Conservation (phyloP, 768 basidiomycete genomes). For the Hortiboletus campestris region DNA sequence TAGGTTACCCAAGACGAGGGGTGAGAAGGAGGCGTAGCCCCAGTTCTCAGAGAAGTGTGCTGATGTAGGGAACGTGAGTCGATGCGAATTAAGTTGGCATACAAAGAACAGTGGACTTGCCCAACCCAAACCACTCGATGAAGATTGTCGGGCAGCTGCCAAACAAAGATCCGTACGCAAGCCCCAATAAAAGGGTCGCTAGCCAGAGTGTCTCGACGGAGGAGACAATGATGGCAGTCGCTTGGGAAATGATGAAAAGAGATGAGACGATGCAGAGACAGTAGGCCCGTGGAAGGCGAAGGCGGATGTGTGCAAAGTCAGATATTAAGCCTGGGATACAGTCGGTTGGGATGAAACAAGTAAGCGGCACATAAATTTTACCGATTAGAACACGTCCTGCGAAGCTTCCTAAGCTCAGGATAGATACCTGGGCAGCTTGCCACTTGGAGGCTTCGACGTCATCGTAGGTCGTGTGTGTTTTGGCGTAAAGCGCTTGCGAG, state of each 20-base stretch:
- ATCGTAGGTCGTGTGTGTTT: conserved; percentile 61
- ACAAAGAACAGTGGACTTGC: conserved; percentile 42
- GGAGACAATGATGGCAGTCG: conserved; percentile 53
- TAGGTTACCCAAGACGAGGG: conserved; percentile 76
- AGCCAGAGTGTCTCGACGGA: conserved; percentile 63
- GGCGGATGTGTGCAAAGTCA: conserved; percentile 58
- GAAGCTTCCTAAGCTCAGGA: conserved; percentile 80
- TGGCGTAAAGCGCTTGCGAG: conserved; percentile 63
- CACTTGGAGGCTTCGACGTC: conserved; percentile 64
- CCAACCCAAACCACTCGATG: conserved; percentile 87
- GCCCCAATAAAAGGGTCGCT: conserved; percentile 32
- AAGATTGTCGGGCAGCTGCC: conserved; percentile 73
- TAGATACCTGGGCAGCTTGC: conserved; percentile 85
- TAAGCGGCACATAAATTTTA: conserved; percentile 21
- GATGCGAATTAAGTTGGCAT: neutral
- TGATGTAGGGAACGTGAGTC: conserved; percentile 20
- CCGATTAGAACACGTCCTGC: conserved; percentile 75
- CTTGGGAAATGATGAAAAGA: conserved; percentile 72
- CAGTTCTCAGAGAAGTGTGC: conserved; percentile 83
- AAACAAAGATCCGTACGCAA: conserved; percentile 71
- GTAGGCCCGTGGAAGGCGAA: conserved; percentile 63
- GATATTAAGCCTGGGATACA: conserved; percentile 56
- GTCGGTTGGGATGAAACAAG: neutral
- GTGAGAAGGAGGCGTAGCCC: conserved; percentile 74
- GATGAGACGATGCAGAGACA: conserved; percentile 65